A percentile compares a stretch with the other conserved stretches of the same genome.
Conservation (phyloP, 495 filamentous ascomycete species). For the Podospora pseudopauciseta region DNA sequence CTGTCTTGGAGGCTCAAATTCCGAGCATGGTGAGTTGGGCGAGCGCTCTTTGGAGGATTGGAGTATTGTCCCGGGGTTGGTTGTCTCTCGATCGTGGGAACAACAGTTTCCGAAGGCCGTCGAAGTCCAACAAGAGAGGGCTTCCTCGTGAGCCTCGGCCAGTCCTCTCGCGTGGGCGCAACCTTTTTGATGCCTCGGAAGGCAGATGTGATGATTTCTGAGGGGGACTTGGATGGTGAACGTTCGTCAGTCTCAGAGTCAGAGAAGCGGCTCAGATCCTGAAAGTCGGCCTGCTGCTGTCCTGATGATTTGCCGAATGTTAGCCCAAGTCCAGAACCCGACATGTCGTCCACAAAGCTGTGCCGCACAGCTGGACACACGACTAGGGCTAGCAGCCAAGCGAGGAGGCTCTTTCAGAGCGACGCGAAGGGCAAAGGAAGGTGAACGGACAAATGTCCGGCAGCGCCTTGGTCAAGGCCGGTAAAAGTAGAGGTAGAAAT, state of each 20-base stretch:
- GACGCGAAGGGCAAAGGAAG: not conserved
- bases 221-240: constrained; percentile 34
- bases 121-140: constrained; percentile 34
- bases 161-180: constrained; percentile 40
- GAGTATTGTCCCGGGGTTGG: constrained; percentile 26
- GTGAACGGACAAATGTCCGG: constrained; percentile 7
- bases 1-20: constrained; percentile 49
- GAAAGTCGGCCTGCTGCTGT: constrained; percentile 21
- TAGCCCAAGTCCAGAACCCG: constrained; percentile 33
- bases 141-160: constrained; percentile 29
- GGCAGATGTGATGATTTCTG: constrained; percentile 47
- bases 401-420: not conserved
- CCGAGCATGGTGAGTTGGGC: constrained; percentile 43
- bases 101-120: constrained; percentile 26
- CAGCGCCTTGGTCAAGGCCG: not conserved
- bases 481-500: not conserved
- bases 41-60: constrained; percentile 18
- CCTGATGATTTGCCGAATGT: constrained; percentile 30
- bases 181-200: constrained; percentile 50
- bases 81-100: constrained; percentile 22
- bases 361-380: constrained; percentile 11
- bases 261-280: constrained; percentile 31
- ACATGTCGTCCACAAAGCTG: constrained; percentile 25
- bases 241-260: constrained; percentile 42
- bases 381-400: constrained; percentile 9